Base-by-base conservation (phyloP, 2,329 filamentous ascomycete species). In the Penicillium sp. region DNA sequence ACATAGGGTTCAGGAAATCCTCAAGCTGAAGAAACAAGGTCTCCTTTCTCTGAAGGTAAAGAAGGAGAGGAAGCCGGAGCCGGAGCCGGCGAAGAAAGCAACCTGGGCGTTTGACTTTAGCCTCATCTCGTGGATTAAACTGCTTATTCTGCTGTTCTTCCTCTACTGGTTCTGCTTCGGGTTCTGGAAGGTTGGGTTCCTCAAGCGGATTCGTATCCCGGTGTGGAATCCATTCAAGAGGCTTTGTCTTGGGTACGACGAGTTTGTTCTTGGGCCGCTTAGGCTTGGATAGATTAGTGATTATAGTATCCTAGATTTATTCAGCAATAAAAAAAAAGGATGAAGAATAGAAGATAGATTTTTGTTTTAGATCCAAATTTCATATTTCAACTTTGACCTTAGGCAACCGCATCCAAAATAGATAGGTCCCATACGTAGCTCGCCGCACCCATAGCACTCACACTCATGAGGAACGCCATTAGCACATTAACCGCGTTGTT, bases 401-500 rank as follows among this genome's bases (percentile, higher is more conserved):
- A 58, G 23, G 35, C 56, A 31, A 58, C 46, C 1, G n/a, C 26
- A 45, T 64, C 64, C 7, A 11, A 54, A 30, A 62, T n/a, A 3
- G 63, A 65, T 9, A 76, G 49, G 23, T 65, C 71, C 76, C 76
- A 79, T 30, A 68, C 52, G 65, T 73, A 76, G 46, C 71, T 66
- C 1, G 78, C 73, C 57, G 86, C 77, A 0, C 79, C 81, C 87
- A 98, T 96, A 5, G 89, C 91, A 5, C 89, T 86, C 19, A 93
- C 67, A 73, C 91, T 97, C 86, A 96, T 93, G 5, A 83, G 83
- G 15, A 87, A 84, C 0, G 94, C 93, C 94, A 97, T 98, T 60
- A 94, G 76, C 61, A 97, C 87, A 76, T 99, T 99, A 70, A 99
- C 93, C 58, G 91, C 91, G 76, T 99, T 99, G 77, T 99, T 99